These are phyloP conservation scores for Orbilia quercus DNA, from an alignment of 2,329 filamentous ascomycete species.

Conservation along the genomic window DNA sequence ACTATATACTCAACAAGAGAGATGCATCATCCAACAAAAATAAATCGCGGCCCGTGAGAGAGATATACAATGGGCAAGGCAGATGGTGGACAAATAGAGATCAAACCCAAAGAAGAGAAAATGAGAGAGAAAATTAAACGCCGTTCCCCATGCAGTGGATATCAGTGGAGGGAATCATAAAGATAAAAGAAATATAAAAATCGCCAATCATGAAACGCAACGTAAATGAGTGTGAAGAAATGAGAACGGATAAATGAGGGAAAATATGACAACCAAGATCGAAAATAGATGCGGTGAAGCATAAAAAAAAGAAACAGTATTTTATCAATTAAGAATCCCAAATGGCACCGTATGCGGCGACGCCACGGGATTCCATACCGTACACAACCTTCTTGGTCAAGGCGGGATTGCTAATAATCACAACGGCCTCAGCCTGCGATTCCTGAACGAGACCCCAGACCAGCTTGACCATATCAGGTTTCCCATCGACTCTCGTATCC, in stretches of 20 bases:
- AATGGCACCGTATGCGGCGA: constrained; percentile 63
- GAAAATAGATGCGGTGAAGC: no score
- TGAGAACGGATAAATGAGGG: no score
- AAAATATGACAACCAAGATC: no score
- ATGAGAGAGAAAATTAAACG: constrained; percentile 12
- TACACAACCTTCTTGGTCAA: constrained; percentile 63
- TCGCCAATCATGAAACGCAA: neutral
- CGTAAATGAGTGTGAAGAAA: no score
- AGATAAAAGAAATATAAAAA: neutral
- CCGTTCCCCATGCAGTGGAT: constrained; percentile 21
- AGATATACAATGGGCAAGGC: constrained; percentile 13
- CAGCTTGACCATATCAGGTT: constrained; percentile 62
- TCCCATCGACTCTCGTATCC: constrained; percentile 62
- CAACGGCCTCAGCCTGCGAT: constrained; percentile 62
- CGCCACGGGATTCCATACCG: constrained; percentile 63
- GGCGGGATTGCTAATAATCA: constrained; percentile 62
- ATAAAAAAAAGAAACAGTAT: neutral
- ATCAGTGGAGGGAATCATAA: constrained; percentile 17
- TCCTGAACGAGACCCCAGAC: constrained; percentile 61
- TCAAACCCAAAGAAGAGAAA: neutral
- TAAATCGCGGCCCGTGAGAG: constrained; percentile 1
- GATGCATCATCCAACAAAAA: neutral
- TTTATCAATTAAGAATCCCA: constrained; percentile 60
- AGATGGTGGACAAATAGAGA: neutral
- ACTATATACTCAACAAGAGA: neutral